These are phyloP conservation scores for Aphanomyces invadans DNA, from an alignment of 352 stramenopile genomes.

Conservation along the genomic window DNA sequence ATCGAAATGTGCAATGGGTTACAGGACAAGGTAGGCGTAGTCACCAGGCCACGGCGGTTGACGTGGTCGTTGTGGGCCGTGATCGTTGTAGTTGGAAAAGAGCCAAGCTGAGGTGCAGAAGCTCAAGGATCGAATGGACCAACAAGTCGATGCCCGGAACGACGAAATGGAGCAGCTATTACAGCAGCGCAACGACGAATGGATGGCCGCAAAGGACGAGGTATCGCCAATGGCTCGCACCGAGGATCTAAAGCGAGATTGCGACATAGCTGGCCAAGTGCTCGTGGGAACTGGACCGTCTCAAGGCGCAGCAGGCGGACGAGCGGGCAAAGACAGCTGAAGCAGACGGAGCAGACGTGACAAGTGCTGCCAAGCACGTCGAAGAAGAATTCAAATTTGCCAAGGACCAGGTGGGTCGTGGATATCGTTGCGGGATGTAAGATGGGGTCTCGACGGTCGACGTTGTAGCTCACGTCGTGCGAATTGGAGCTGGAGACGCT, in stretches of 20 bases:
- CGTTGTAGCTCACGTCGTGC: neutral
- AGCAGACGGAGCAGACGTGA: neutral
- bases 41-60: neutral
- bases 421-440: neutral
- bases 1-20: neutral
- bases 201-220: constrained; percentile 12
- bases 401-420: neutral
- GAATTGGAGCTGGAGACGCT: constrained; percentile 8
- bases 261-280: neutral
- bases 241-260: neutral
- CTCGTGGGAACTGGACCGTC: neutral
- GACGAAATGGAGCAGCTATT: constrained; percentile 8
- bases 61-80: too few relatives aligned
- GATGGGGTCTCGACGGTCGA: neutral
- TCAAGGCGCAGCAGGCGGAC: neutral
- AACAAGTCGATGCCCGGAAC: neutral
- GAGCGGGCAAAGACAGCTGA: neutral
- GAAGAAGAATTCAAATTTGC: constrained; percentile 1
- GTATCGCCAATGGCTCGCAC: neutral
- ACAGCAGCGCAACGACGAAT: constrained; percentile 6
- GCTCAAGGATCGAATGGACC: neutral
- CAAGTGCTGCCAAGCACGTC: neutral
- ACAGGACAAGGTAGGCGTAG: neutral
- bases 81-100: neutral
- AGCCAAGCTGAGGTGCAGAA: neutral